These are phyloP conservation scores for Tetrahymena borealis DNA, from an alignment of 73 alveolate species.

Conservation along the genomic window DNA sequence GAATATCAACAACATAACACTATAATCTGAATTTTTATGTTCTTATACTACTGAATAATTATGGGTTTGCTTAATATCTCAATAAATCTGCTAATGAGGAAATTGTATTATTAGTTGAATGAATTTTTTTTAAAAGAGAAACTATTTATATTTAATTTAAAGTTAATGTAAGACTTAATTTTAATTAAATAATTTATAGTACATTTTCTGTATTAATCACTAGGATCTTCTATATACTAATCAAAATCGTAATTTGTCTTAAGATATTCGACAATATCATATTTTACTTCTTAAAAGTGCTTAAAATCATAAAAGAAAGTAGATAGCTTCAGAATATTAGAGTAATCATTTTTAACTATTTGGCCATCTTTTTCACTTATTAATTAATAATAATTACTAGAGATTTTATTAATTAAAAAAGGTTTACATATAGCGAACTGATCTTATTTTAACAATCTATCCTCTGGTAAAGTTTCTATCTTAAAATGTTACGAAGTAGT, in stretches of 20 bases:
- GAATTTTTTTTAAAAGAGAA: not conserved
- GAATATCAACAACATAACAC: not conserved
- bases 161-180: no score
- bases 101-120: not conserved
- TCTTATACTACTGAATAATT: not conserved
- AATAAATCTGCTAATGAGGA: not conserved
- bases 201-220: not conserved
- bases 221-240: not conserved
- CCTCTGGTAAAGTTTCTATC: not conserved
- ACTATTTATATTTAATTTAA: no score
- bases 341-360: not conserved
- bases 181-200: no score
- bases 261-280: not conserved
- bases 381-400: not conserved
- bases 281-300: not conserved
- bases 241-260: not conserved
- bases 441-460: not conserved
- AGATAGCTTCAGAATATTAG: not conserved
- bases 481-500: not conserved
- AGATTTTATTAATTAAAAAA: not conserved
- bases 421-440: not conserved
- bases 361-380: not conserved
- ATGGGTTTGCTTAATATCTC: not conserved
- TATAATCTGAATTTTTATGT: not conserved
- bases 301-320: not conserved